phyloP scores from a whole-genome alignment of 2,329 filamentous ascomycete species.

The Penicillium sp. region DNA sequence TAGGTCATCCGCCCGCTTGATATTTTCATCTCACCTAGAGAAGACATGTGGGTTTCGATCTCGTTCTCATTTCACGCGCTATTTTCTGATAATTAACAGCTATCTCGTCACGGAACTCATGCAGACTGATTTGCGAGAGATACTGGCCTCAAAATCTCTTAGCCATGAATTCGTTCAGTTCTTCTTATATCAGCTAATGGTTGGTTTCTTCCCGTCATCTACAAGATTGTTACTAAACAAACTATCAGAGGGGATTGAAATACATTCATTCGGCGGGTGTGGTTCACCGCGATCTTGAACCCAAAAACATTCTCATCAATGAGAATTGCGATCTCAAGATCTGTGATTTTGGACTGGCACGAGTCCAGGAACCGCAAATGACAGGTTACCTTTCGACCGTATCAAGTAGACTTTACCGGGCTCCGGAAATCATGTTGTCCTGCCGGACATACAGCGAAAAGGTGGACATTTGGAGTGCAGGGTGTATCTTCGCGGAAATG shows the following conservation, averaged over 20 bases:
- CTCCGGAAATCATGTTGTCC: slow-evolving; percentile 98
- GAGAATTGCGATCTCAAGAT: slow-evolving; percentile 99
- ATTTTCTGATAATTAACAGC: slow-evolving; percentile 46
- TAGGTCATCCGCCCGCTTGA: slow-evolving; percentile 95
- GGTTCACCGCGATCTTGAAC: slow-evolving; percentile 94
- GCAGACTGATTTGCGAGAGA: slow-evolving; percentile 88
- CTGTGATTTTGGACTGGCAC: slow-evolving; percentile 93
- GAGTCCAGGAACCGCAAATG: slow-evolving; percentile 98
- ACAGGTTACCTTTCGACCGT: slow-evolving; percentile 98
- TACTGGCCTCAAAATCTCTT: slow-evolving; percentile 86
- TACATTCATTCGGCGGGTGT: slow-evolving; percentile 98
- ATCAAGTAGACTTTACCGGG: slow-evolving; percentile 95
- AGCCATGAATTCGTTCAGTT: slow-evolving; percentile 99
- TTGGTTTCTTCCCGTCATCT: slow-evolving; percentile 44
- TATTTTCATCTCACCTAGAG: slow-evolving; percentile 97
- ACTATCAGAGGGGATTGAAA: slow-evolving; percentile 84
- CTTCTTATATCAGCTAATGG: slow-evolving; percentile 97
- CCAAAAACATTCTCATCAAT: slow-evolving; percentile 97
- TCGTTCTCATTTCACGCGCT: background rate
- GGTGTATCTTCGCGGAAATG: slow-evolving; percentile 99
- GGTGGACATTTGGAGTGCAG: slow-evolving; percentile 98
- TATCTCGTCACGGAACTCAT: slow-evolving; percentile 97
- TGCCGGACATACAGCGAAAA: slow-evolving; percentile 99
- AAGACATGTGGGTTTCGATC: slow-evolving; percentile 67
- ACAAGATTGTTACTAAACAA: slow-evolving; percentile 1